Evolutionary conservation across 2,329 filamentous ascomycete species (phyloP), one percentile per base, ranked within the genome.

Genomic region (Fusarium longipes): DNA sequence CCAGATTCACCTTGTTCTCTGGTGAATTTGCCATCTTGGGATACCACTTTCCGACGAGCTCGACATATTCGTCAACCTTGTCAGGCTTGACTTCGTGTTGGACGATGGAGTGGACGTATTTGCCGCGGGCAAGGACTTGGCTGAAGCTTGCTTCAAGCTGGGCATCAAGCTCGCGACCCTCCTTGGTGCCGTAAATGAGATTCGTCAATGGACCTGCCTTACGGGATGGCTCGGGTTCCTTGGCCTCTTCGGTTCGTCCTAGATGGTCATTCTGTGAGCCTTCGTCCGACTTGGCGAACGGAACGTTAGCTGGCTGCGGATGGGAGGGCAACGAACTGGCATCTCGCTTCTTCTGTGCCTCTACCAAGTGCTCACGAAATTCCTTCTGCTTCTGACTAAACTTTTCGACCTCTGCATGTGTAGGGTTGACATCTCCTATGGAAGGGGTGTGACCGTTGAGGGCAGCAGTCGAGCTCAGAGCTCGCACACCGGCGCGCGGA

Each of bases 91-190:
- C 96, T 65, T 96, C 88, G 82, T 99, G 96, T 76, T 97, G 93
- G 60, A 97, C 93, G 78, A 99, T 97, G 44, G 93, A 96, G 81
- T 99, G 96, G 54, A 99, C 94, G 76, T 99, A 99, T 82, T 99
- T 99, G 76, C 96, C 96, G 69, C 96, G 88, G 24, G 96, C 96
- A 43, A 99, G 84, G 42, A 98, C 92, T 79, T 97, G 94, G 50
- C 92, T 96, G 82, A 98, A 99, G 77, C 92, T 96, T 59, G 94
- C 90, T 82, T 98, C 93, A 75, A 99, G 95, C 81, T 98, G 95
- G 68, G 92, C 91, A 76, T 99, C 96, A 77, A 97, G 88, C 82
- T 97, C 92, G 64, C 94, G 89, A 30, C 94, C 96, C 80, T 98
- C 95, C 76, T 96, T 93, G 15, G 96, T 99, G 75, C 96, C 96